Conservation (phyloP, 176 grass and related monocot genomes). For the Dendrocalamus sinicus region DNA sequence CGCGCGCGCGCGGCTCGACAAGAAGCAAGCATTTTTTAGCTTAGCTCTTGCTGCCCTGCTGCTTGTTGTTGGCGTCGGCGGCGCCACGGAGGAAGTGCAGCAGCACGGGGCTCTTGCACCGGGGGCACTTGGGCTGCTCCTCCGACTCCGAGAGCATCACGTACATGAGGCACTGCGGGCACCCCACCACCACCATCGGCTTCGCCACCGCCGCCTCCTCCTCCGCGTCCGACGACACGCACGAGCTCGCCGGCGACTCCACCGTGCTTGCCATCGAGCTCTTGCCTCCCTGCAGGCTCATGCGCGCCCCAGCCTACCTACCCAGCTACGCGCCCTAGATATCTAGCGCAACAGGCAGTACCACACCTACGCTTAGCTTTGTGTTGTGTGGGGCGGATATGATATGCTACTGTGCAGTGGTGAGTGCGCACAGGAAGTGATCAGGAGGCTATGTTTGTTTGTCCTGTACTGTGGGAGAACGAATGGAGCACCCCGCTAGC, state of each 20-base stretch:
- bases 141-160: conserved; percentile 70
- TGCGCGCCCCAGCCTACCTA: background rate
- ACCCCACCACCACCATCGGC: conserved; percentile 72
- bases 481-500: conserved; percentile 17
- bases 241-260: conserved; percentile 74
- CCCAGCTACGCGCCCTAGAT: background rate
- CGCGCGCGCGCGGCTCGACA: background rate
- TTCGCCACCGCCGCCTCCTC: conserved; percentile 47
- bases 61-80: background rate
- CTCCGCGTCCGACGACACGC: conserved; percentile 74
- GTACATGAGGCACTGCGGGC: conserved; percentile 81
- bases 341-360: background rate
- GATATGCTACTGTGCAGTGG: background rate
- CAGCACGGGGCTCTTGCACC: conserved; percentile 73
- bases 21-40: background rate
- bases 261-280: conserved; percentile 25
- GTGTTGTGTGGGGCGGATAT: background rate
- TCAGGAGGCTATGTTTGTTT: conserved; percentile 4
- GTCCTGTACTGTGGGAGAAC: background rate
- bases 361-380: too few relatives aligned
- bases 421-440: background rate
- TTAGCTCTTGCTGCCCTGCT: conserved; percentile 37
- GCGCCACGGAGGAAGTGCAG: conserved; percentile 49
- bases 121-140: conserved; percentile 64
- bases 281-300: conserved; percentile 6